phyloP scores from a whole-genome alignment of 305 asterid species.

The Solanum hybrid region DNA sequence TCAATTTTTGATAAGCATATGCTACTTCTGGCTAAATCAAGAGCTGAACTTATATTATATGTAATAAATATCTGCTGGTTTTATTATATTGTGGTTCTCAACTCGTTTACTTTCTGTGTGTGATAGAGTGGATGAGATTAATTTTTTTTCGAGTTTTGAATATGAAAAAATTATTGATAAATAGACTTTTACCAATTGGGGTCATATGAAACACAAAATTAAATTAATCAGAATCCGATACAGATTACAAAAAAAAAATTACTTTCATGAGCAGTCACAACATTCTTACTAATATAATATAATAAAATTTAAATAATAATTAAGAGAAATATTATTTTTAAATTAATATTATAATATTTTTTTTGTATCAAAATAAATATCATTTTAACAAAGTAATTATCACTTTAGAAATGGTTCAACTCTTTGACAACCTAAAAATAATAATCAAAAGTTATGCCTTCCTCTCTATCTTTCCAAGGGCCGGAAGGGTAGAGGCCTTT shows the following conservation, averaged over 20 bases:
- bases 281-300: background rate
- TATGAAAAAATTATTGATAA: no score
- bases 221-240: accelerated
- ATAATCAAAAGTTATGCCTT: background rate
- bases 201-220: background rate
- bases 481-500: background rate
- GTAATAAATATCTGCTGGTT: background rate
- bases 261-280: background rate
- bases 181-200: background rate
- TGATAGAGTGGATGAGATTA: background rate
- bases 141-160: no score
- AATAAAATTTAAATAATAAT: background rate
- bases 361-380: background rate
- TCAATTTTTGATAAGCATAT: slow-evolving; percentile 11
- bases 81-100: slow-evolving; percentile 4
- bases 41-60: background rate
- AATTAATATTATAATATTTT: background rate
- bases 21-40: background rate
- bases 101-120: background rate
- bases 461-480: background rate
- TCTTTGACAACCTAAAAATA: background rate
- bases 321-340: background rate
- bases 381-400: background rate
- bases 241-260: no score
- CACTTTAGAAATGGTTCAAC: background rate